These are phyloP conservation scores for Phytophthora tentaculata DNA, from an alignment of 352 stramenopile genomes.

Conservation along the genomic window DNA sequence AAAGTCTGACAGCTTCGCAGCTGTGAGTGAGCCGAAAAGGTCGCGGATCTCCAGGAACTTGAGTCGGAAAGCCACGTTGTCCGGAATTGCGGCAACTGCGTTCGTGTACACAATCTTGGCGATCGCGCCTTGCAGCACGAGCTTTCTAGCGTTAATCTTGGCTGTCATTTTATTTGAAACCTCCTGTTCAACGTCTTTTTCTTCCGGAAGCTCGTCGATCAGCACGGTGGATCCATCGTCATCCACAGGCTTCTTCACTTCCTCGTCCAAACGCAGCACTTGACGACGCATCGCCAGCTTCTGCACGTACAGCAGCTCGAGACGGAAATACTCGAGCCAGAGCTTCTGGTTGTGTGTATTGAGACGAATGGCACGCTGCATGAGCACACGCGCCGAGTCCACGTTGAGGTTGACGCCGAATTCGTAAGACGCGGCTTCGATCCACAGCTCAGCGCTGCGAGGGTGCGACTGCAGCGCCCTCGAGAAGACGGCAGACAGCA, in stretches of 20 bases:
- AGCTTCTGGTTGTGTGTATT: slow-evolving; percentile 83
- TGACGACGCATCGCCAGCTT: slow-evolving; percentile 86
- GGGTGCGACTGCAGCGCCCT: slow-evolving; percentile 88
- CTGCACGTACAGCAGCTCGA: slow-evolving; percentile 92
- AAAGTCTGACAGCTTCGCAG: slow-evolving; percentile 69
- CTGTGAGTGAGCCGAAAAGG: slow-evolving; percentile 68
- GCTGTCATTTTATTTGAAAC: slow-evolving; percentile 43
- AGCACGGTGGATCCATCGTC: slow-evolving; percentile 51
- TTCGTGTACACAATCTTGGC: slow-evolving; percentile 85
- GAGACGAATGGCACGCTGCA: slow-evolving; percentile 93
- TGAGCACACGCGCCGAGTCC: slow-evolving; percentile 87
- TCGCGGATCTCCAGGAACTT: slow-evolving; percentile 81
- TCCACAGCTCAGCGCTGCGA: slow-evolving; percentile 88
- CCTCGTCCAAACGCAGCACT: slow-evolving; percentile 73
- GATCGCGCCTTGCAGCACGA: slow-evolving; percentile 84
- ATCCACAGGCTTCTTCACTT: slow-evolving; percentile 20
- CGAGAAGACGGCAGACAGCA: slow-evolving; percentile 84
- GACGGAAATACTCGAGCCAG: slow-evolving; percentile 92
- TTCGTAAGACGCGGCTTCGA: slow-evolving; percentile 91
- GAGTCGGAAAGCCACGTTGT: slow-evolving; percentile 76
- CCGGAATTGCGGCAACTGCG: slow-evolving; percentile 61
- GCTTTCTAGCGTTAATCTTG: slow-evolving; percentile 67
- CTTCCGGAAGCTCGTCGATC: slow-evolving; percentile 66
- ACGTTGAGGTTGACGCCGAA: slow-evolving; percentile 88
- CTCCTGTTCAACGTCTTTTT: slow-evolving; percentile 45